Evolutionary conservation across 2,329 filamentous ascomycete species (phyloP), one percentile per base, ranked within the genome.

Genomic region (Mycosphaerella sp.): DNA sequence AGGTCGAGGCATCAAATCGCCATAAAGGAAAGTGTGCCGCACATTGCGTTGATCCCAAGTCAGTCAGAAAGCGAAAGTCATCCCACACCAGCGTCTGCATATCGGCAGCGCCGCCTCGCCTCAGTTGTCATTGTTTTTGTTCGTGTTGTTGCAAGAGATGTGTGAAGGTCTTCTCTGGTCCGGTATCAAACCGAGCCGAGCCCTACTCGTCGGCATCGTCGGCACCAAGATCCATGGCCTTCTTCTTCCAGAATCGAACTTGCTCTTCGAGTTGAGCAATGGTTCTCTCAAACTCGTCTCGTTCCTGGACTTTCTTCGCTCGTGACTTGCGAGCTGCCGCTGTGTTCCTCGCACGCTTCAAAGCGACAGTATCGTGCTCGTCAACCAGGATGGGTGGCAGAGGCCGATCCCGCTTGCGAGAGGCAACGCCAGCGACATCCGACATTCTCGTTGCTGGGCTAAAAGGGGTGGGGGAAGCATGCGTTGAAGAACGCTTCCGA

Each of bases 301-400:
- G 77, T 61, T 84, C 80, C 67, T 85, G 78, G 51, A 87, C 82
- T 75, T 95, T 95, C 59, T 89, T 85, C 65, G 89, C 85, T 46
- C 91, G 85, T 53, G 89, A 95, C 74, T 95, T 95, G 60, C 91
- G 89, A 63, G 91, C 91, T 14, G 91, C 91, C 68, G 94, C 80
- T 7, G 89, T 95, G 70, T 96, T 97, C 60, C 89, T 86, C 44
- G 89, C 90, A 68, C 91, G 87, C 82, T 96, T 96, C 77, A 90
- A 80, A 16, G 88, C 89, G n/a, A 86, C 69, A 8, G 79, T 80
- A 64, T 96, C 90, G 37, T 62, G 73, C 0, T 83, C 80, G 61
- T 96, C 87, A 34, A 89, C 80, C 54, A 85, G 74, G 67, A 95
- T 90, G 6, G 85, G 84, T 56, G 86, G 84, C 49, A 95, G 75